These are phyloP conservation scores for Trichophyton simii DNA, from an alignment of 2,329 filamentous ascomycete species.

Conservation along the genomic window DNA sequence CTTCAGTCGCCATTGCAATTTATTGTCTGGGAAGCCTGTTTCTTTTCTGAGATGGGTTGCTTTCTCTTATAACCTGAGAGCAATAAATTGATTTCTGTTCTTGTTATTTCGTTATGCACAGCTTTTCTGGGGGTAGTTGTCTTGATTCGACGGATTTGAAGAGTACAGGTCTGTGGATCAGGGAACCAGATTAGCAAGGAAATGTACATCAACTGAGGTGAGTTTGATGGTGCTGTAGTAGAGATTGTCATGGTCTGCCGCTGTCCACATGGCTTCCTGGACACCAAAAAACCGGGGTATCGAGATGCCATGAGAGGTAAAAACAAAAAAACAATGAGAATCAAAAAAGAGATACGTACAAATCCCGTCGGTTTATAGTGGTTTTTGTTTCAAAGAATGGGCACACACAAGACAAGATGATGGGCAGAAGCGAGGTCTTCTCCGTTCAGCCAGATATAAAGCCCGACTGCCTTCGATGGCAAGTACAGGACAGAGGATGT, in stretches of 20 bases:
- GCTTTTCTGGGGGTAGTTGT: conserved; percentile 17
- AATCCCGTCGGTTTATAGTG: conserved; percentile 12
- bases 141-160: conserved; percentile 22
- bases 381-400: conserved; percentile 1
- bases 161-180: conserved; percentile 33
- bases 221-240: background rate
- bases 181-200: conserved; percentile 29
- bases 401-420: conserved; percentile 3
- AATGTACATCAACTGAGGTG: conserved; percentile 4
- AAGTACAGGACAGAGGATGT: conserved; percentile 14
- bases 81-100: conserved; percentile 19
- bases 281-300: background rate
- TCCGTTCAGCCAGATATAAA: background rate
- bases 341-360: conserved; percentile 17
- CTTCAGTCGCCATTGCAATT: conserved; percentile 41
- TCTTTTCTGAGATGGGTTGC: conserved; percentile 7
- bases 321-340: conserved; percentile 1
- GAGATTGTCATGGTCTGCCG: background rate
- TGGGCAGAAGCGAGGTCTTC: conserved; percentile 2
- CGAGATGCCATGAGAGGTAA: background rate
- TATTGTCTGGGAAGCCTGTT: conserved; percentile 16
- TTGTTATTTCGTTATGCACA: conserved; percentile 30
- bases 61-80: background rate
- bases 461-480: conserved; percentile 19
- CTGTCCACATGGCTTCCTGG: background rate